Evolutionary conservation across 1,284 basidiomycete genomes (phyloP).

Genomic region (Fomitopsis palustris): DNA sequence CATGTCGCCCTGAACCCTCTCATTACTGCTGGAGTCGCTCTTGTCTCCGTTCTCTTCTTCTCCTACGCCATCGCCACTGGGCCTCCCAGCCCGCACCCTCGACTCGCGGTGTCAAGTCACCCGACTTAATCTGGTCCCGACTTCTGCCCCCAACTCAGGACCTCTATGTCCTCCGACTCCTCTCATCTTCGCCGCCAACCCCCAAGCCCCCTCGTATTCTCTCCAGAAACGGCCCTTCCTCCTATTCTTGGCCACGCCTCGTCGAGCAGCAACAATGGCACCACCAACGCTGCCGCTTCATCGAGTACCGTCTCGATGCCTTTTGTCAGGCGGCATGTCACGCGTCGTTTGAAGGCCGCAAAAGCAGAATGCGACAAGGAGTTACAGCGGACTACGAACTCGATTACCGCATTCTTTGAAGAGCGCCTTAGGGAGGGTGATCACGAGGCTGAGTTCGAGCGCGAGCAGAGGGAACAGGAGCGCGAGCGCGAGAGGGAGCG

Average conservation of each 20-base stretch:
- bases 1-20: slow-evolving; percentile 16
- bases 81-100: slow-evolving; percentile 9
- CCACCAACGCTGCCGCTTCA: slow-evolving; percentile 42
- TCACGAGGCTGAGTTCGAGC: slow-evolving; percentile 58
- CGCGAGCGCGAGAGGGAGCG: slow-evolving; percentile 40
- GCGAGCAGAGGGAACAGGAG: slow-evolving; percentile 56
- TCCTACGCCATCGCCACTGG: slow-evolving; percentile 13
- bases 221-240: slow-evolving; percentile 60
- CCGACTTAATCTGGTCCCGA: slow-evolving; percentile 6
- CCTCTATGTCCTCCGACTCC: slow-evolving; percentile 57
- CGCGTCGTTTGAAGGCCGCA: slow-evolving; percentile 87
- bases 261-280: slow-evolving; percentile 27
- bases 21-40: slow-evolving; percentile 20
- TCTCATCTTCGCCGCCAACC: slow-evolving; percentile 59
- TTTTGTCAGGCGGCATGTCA: slow-evolving; percentile 92
- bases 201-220: slow-evolving; percentile 74
- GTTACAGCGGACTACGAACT: slow-evolving; percentile 86
- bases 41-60: slow-evolving; percentile 16
- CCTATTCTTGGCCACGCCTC: slow-evolving; percentile 37
- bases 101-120: neutral
- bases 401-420: slow-evolving; percentile 93
- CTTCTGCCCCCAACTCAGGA: slow-evolving; percentile 16
- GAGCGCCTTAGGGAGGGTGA: slow-evolving; percentile 77
- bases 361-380: slow-evolving; percentile 97
- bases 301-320: slow-evolving; percentile 82